A percentile compares a stretch with the other conserved stretches of the same genome.
Evolutionary conservation across 1,284 basidiomycete genomes (phyloP).

Genomic region (Boletellus sp.): DNA sequence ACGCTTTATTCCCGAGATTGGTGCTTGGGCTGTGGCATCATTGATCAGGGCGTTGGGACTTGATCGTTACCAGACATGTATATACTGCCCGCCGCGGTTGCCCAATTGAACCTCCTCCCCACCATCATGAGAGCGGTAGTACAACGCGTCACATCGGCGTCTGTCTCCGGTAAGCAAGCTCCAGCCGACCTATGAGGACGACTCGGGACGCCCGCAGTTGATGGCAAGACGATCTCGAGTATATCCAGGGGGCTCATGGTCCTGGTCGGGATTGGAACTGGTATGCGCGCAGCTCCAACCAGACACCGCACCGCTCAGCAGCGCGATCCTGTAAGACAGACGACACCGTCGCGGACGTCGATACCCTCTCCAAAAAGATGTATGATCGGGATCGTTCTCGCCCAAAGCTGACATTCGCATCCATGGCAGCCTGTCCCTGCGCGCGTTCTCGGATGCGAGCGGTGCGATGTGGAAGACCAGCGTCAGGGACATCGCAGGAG

Average conservation of each 20-base stretch:
- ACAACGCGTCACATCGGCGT: slow-evolving; percentile 73
- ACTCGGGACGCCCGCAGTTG: slow-evolving; percentile 44
- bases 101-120: slow-evolving; percentile 2
- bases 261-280: slow-evolving; percentile 80
- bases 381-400: slow-evolving; percentile 21
- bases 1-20: slow-evolving; percentile 70
- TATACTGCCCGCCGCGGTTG: no score
- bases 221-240: slow-evolving; percentile 67
- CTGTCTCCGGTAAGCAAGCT: slow-evolving; percentile 59
- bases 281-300: slow-evolving; percentile 40
- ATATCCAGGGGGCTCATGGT: slow-evolving; percentile 85
- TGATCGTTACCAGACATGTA: no score
- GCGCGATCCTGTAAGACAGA: slow-evolving; percentile 44
- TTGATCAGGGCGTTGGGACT: slow-evolving; percentile 33
- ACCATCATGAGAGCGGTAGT: slow-evolving; percentile 68
- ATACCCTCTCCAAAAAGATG: slow-evolving; percentile 78
- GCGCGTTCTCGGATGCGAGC: slow-evolving; percentile 64
- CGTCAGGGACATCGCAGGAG: slow-evolving; percentile 81
- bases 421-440: slow-evolving; percentile 56
- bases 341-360: slow-evolving; percentile 71
- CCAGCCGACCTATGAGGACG: not conserved
- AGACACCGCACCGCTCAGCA: slow-evolving; percentile 3
- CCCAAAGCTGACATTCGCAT: slow-evolving; percentile 5
- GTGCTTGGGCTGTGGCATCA: slow-evolving; percentile 83
- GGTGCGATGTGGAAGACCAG: slow-evolving; percentile 76